Evolutionary conservation across 805 yeast genomes (phyloP), one percentile per base, ranked within the genome.

Genomic region (Teunomyces tritomae): DNA sequence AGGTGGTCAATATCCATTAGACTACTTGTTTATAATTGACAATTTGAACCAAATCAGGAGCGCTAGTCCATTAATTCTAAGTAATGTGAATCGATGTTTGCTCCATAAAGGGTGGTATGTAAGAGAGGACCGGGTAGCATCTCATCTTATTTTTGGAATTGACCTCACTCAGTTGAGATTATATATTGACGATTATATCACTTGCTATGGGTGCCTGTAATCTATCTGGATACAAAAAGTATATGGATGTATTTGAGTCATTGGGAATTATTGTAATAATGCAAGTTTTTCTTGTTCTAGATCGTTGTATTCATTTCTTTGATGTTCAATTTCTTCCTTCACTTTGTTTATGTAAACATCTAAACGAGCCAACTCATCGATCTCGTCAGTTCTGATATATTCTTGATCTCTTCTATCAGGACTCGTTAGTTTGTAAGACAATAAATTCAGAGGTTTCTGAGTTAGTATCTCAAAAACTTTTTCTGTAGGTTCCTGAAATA

Each of bases 401-500:
- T 72, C 75, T 52, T 71, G 77, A 49, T 71, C 76, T 45, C 67
- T 58, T 46, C 67, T 70, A 5, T 63, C 65, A 4, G 68, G 68
- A 44, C 60, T 64, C 3, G 63, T 45, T 29, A 68, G 54, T 48
- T 64, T 62, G 48, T 67, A 68, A 1, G 77, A 77, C 75, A 61
- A 80, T 53, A 57, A 77, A 52, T 58, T 85, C 75, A 41, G 83
- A 73, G 96, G 92, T 49, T 78, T 77, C 33, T 74, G 64, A 5
- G 96, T 87, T 58, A 92, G 74, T 4, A 83, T 70, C 55, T 85
- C 89, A 68, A 94, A 92, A 67, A 90, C 80, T 16, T 78, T 78
- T 57, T 94, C 98, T 5, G 97, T 90, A 2, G 99, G 99, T 65
- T 94, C 99, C 63, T 87, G 89, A 62, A 94, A 94, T 2, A 94